Base-by-base conservation (phyloP, 75 land plant species). In the Isoetes taiwanensis region DNA sequence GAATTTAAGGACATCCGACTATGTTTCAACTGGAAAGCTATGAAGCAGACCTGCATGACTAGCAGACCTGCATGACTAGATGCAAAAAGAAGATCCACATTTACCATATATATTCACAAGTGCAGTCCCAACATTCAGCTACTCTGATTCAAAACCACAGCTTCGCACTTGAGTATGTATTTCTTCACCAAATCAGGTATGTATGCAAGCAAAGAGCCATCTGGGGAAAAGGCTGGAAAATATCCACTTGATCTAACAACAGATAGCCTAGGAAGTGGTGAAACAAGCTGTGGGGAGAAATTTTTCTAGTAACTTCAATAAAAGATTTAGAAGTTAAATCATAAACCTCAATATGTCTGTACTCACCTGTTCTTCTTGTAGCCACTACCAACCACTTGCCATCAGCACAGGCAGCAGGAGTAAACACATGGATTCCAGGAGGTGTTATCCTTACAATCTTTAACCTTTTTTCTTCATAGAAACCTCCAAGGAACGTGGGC, bases 341-440 rank as follows among this genome's bases (percentile, higher is more conserved):
- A 55, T 73, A 72, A 2, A 91, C 48, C 85, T 91, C 97, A 14
- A 91, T 60, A 57, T 91, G 97, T 2, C 97, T 75, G 66, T 41
- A 78, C 3, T 69, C 31, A 0, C 43, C 68, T 0, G 68, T 56
- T 21, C 97, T 64, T 27, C 95, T 76, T 0, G 97, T 91, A 3
- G 97, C 97, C 12, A 91, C 77, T 27, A 76, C 85, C 30, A 86
- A 53, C 58, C 82, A 62, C 6, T 40, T 28, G 1, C 54, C 66
- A 21, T 59, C 67, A 28, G 66, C 70, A 5, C 75, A 58, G 0
- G 82, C 91, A n/a, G 96, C 80, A 3, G 96, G 91, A 28, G 97
- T 90, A 72, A 90, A 86, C 30, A 76, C 83, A 40, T 90, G 94
- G 28, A 90, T 24, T 0, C 94, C 95, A 21, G 95, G 89, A 5